Evolutionary conservation across 2,329 filamentous ascomycete species (phyloP).

Genomic region (Aspergillus oerlinghausenensis): DNA sequence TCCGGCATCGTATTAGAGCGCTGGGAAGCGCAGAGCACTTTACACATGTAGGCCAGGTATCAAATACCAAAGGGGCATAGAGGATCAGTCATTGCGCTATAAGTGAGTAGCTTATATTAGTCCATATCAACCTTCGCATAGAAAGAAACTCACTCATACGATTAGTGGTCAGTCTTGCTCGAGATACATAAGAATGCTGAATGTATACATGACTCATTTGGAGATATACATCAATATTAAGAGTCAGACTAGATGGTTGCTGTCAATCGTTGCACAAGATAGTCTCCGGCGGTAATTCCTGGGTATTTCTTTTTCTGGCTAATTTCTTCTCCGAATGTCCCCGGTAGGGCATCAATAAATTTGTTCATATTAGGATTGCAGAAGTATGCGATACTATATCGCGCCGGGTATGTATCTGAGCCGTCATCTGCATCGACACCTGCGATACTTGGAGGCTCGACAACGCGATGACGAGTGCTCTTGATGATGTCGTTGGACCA

Average conservation of each 20-base stretch:
- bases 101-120: neutral
- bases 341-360: conserved; percentile 74
- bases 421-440: conserved; percentile 34
- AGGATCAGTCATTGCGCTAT: neutral
- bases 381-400: conserved; percentile 90
- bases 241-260: conserved; percentile 57
- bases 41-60: neutral
- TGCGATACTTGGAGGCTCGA: conserved; percentile 67
- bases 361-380: conserved; percentile 79
- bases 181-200: neutral
- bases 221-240: neutral
- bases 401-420: conserved; percentile 58
- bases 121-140: neutral
- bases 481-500: conserved; percentile 93
- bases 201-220: neutral
- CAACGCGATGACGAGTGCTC: conserved; percentile 83
- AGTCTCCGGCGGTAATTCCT: conserved; percentile 73
- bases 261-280: conserved; percentile 70
- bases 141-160: neutral
- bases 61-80: neutral
- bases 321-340: conserved; percentile 61
- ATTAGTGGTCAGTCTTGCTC: neutral
- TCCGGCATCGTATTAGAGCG: conserved; percentile 49
- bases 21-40: neutral
- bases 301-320: conserved; percentile 69